Evolutionary conservation across 176 grass and related monocot species (phyloP).

Genomic region (Puccinellia tenuiflora): DNA sequence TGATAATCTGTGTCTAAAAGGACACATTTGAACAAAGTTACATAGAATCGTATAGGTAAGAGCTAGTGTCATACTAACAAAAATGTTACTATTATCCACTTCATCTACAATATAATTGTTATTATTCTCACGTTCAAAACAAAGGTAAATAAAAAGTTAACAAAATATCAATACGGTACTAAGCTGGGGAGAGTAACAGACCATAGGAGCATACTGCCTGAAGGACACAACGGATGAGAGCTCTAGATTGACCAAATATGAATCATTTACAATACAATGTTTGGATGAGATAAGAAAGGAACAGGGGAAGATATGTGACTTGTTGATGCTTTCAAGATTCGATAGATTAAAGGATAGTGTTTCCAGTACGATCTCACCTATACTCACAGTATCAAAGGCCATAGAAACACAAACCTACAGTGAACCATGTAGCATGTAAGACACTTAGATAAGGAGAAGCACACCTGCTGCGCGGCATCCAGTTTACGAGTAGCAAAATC

Average conservation of each 20-base stretch:
- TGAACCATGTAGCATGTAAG: neutral
- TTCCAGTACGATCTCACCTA: neutral
- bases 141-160: neutral
- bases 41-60: neutral
- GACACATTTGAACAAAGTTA: neutral
- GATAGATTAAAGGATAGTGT: neutral
- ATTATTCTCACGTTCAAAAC: neutral
- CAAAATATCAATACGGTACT: neutral
- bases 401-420: neutral
- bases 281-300: neutral
- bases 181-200: neutral
- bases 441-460: conserved; percentile 4
- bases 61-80: neutral
- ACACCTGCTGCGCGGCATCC: conserved; percentile 53
- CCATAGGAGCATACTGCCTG: neutral
- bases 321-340: neutral
- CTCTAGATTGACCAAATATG: neutral
- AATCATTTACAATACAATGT: neutral
- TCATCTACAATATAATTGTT: neutral
- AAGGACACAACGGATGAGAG: neutral
- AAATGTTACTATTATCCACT: neutral
- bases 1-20: neutral
- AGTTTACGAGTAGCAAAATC: conserved; percentile 50
- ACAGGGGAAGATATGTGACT: neutral
- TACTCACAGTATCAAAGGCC: neutral